These are phyloP conservation scores for Tolypocladium album DNA, from an alignment of 2,329 filamentous ascomycete species.

Conservation along the genomic window DNA sequence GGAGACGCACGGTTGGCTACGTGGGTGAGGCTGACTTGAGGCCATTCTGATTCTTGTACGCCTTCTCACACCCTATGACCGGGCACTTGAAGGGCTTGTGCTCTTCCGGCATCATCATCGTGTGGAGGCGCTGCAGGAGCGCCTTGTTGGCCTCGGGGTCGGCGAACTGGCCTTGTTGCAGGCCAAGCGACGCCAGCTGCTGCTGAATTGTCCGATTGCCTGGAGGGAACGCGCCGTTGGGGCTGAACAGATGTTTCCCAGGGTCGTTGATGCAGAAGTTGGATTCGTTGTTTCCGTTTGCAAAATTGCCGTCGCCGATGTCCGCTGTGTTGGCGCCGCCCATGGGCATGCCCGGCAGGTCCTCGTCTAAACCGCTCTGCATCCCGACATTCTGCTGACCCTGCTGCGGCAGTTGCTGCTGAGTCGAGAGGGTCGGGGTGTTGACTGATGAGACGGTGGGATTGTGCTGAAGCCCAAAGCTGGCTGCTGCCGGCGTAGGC, in stretches of 20 bases:
- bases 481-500: slow-evolving; percentile 68
- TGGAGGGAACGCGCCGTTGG: slow-evolving; percentile 60
- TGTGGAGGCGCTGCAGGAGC: slow-evolving; percentile 45
- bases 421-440: slow-evolving; percentile 79
- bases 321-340: slow-evolving; percentile 45
- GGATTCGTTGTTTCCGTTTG: slow-evolving; percentile 30
- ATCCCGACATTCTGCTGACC: slow-evolving; percentile 45
- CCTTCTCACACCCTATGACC: slow-evolving; percentile 97
- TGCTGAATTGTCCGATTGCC: slow-evolving; percentile 56
- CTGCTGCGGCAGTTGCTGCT: slow-evolving; percentile 56
- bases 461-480: slow-evolving; percentile 78
- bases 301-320: slow-evolving; percentile 43
- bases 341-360: slow-evolving; percentile 52
- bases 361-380: slow-evolving; percentile 56
- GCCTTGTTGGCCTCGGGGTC: slow-evolving; percentile 62
- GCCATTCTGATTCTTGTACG: slow-evolving; percentile 99
- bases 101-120: slow-evolving; percentile 69
- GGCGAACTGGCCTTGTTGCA: slow-evolving; percentile 66
- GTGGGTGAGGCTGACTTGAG: slow-evolving; percentile 59
- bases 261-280: slow-evolving; percentile 77
- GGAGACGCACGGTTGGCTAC: not conserved
- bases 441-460: slow-evolving; percentile 96
- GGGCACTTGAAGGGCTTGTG: slow-evolving; percentile 97
- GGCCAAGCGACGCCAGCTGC: slow-evolving; percentile 59
- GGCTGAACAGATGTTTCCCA: slow-evolving; percentile 84